Evolutionary conservation across 2,329 filamentous ascomycete genomes (phyloP), one percentile per base, ranked within the genome.

Genomic region (Diaporthe capsici): DNA sequence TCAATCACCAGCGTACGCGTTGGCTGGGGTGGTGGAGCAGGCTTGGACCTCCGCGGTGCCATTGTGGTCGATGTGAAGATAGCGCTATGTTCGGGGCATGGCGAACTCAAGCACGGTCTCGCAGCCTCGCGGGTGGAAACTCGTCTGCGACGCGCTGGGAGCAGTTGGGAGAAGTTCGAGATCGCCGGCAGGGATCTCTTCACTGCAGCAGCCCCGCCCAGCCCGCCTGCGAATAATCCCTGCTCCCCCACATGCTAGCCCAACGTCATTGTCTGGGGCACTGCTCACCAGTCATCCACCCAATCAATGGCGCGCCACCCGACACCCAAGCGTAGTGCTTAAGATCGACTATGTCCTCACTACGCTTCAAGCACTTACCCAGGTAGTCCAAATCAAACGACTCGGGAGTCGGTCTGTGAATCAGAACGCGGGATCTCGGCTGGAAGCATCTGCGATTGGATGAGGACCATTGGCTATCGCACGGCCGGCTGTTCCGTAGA

Each of bases 1-100:
- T 99, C 97, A 81, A 99, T 88, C 61, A 99, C 90, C 72, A 99
- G 92, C 0, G 96, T 98, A 75, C 87, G 90, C 2, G 88, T 82
- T 0, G 93, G 92, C 10, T 90, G 85, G 34, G 87, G 82, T 5
- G 90, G 85, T 61, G 86, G 85, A 8, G 87, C 83, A 22, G 87
- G 82, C 72, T 91, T 91, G 68, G 88, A 85, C 82, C 91, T 93
- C 80, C 86, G 51, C 31, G 72, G 76, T 25, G 76, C 61, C 76
- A 77, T 77, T 4, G 25, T 74, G 63, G 28, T 47, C 3, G 42
- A 8, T 22, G 20, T 17, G n/a, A 44, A 61, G 31, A 70, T 8
- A 7, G n/a, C 3, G 15, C 65, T 55, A 42, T 10, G 47, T 3
- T 20, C 2, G 31, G 34, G n/a, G 34, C 47, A 70, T 70, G 22